Evolutionary conservation across 1,284 basidiomycete species (phyloP), one percentile per base, ranked within the genome.

Genomic region (Polyporus tsugae): DNA sequence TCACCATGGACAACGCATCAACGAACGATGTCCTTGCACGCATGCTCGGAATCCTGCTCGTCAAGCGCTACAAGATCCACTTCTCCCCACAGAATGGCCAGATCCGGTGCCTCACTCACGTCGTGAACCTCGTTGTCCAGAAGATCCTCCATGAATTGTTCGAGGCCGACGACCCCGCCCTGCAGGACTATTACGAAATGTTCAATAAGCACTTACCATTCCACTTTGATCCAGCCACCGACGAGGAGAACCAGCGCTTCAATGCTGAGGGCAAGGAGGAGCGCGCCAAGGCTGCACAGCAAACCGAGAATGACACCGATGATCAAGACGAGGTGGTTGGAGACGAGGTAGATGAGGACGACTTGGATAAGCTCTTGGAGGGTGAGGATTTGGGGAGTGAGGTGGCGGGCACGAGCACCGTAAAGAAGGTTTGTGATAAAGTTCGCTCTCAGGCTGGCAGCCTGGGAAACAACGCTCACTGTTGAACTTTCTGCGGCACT

Each of bases 111-210:
- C 1, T 74, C 9, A 65, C 73, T 3, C 81, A 82, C 67, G 76
- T 82, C 22, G 74, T 82, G 19, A 82, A 81, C 65, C 75, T 82
- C 49, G 75, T 82, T n/a, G 80, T 81, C 15, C 80, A 83, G 70
- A 73, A 75, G 17, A 71, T 82, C 15, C 73, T 82, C 0, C 61
- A 65, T 25, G 70, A 35, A 0, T 70, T 81, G 6, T 70, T 72
- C 13, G 77, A 82, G 60, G 79, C 75, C 7, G 78, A 78, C 4
- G 75, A 79, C 63, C 78, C 77, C 0, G 75, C 77, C 10, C 55
- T 65, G 0, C 53, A 64, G 9, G 79, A 81, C 67, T 78, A 78
- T 6, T 44, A 44, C 15, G 42, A 44, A 6, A 6, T 44, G 13
- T 44, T 17, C 42, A 44, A 44, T 6, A 44, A 44, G 13, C 42